Evolutionary conservation across 2,329 filamentous ascomycete genomes (phyloP).

Genomic region (Phaeoacremonium minimum): DNA sequence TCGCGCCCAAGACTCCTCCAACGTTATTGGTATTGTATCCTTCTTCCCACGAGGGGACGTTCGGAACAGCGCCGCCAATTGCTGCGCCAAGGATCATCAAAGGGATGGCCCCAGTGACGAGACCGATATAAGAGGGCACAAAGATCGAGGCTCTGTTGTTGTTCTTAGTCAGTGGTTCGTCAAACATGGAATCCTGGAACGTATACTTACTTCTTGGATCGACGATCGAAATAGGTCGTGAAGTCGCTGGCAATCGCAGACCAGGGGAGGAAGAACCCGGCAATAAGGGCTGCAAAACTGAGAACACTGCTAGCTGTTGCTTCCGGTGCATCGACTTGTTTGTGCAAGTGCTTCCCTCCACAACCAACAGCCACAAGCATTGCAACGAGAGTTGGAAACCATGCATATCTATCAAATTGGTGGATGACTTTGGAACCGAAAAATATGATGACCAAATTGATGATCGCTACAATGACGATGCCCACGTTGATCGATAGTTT

Average conservation of each 20-base stretch:
- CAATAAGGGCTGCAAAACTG: slow-evolving; percentile 40
- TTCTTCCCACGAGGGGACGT: slow-evolving; percentile 30
- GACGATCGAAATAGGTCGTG: slow-evolving; percentile 21
- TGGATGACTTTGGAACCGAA: slow-evolving; percentile 50
- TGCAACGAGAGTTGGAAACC: slow-evolving; percentile 48
- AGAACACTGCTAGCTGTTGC: slow-evolving; percentile 29
- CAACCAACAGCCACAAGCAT: slow-evolving; percentile 47
- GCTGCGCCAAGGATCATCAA: slow-evolving; percentile 44
- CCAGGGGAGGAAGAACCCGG: slow-evolving; percentile 46
- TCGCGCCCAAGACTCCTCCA: slow-evolving; percentile 38
- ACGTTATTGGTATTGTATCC: slow-evolving; percentile 33
- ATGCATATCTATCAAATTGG: slow-evolving; percentile 49
- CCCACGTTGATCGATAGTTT: slow-evolving; percentile 46
- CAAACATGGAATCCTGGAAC: too few species aligned
- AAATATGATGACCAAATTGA: slow-evolving; percentile 48
- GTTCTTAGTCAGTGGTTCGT: too few species aligned
- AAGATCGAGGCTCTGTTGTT: slow-evolving; percentile 30
- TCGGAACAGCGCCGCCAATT: slow-evolving; percentile 42
- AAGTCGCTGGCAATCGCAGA: neutral
- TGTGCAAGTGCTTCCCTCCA: slow-evolving; percentile 40
- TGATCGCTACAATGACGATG: slow-evolving; percentile 49
- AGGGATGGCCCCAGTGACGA: slow-evolving; percentile 41
- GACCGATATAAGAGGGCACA: slow-evolving; percentile 44
- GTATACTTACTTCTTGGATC: slow-evolving; percentile 32
- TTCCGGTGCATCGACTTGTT: slow-evolving; percentile 33